Evolutionary conservation across 2,329 filamentous ascomycete genomes (phyloP), one percentile per base, ranked within the genome.

Genomic region (Penicillium thymicola): DNA sequence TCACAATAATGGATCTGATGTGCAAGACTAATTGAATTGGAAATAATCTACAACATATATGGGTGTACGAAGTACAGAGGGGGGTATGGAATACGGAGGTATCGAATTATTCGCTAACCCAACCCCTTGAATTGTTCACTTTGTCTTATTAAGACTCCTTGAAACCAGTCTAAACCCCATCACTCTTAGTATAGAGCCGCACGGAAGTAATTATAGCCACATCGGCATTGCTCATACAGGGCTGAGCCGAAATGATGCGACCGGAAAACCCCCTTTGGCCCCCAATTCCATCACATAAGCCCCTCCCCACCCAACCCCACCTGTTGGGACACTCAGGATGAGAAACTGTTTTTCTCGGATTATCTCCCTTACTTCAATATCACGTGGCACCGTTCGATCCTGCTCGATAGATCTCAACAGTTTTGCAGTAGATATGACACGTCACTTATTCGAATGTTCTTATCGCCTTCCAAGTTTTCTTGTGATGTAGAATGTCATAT

Each of bases 351-450:
- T 36, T 28, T 6, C 27, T 13, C 18, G 37, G 14, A 21, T 28
- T 30, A 28, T 25, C 43, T 53, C 43, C 42, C 16, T 9, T 41
- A 8, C 30, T 38, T 8, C 9, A 30, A 28, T 55, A n/a, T 51
- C 54, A 55, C 54, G 41, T 55, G 54, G 54, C 41, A 18, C 34
- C 11, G 40, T 55, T 45, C 28, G 41, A 51, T 55, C 28, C 11
- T 23, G n/a, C 5, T 28, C 8, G 54, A 55, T 55, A 45, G 52
- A 55, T 52, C 54, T 46, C 47, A 44, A 55, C 21, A 18, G 30
- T 28, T n/a, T n/a, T 16, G 6, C 13, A 32, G 21, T 10, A 23
- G 10, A 32, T 32, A 8, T 52, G 48, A 52, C 28, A 10, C 41
- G 27, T 55, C 16, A 13, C 4, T 27, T n/a, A 21, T 23, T 55